Conservation (phyloP, 768 basidiomycete species). For the Suillus fuscotomentosus region DNA sequence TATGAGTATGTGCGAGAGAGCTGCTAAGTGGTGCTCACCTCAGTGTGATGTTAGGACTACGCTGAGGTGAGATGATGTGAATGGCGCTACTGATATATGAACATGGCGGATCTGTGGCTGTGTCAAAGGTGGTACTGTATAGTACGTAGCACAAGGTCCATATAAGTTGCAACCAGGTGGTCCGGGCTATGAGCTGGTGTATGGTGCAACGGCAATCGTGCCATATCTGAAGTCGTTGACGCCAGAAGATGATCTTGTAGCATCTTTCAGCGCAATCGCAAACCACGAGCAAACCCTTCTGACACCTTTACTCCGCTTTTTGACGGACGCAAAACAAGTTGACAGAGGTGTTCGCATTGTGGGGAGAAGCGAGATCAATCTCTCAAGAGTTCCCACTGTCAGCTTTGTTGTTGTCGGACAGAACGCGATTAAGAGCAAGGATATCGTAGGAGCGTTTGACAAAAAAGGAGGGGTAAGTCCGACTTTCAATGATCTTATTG, state of each 20-base stretch:
- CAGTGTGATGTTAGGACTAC: too few species aligned
- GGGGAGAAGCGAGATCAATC: conserved; percentile 48
- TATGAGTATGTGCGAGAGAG: too few species aligned
- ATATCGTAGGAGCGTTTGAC: conserved; percentile 66
- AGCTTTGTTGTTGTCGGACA: conserved; percentile 68
- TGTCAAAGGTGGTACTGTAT: too few species aligned
- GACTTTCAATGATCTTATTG: background rate
- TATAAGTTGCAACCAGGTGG: conserved; percentile 75
- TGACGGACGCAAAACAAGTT: conserved; percentile 47
- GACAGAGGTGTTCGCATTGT: conserved; percentile 66
- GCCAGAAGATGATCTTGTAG: conserved; percentile 43
- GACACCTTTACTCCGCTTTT: conserved; percentile 51
- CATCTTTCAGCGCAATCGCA: conserved; percentile 57
- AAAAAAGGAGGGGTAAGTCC: conserved; percentile 57
- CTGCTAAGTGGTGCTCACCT: too few species aligned
- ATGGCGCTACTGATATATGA: too few species aligned
- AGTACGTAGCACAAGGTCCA: too few species aligned
- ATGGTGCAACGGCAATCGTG: conserved; percentile 56
- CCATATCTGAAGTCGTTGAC: conserved; percentile 65
- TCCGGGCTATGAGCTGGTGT: conserved; percentile 71
- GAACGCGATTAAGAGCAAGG: conserved; percentile 54
- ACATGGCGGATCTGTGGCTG: too few species aligned
- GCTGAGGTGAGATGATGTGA: too few species aligned
- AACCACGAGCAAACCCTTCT: conserved; percentile 60
- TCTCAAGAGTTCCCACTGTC: conserved; percentile 61